A percentile compares a stretch with the other conserved stretches of the same genome.
Conservation (phyloP, 768 basidiomycete genomes). For the Leccinum arenicola region DNA sequence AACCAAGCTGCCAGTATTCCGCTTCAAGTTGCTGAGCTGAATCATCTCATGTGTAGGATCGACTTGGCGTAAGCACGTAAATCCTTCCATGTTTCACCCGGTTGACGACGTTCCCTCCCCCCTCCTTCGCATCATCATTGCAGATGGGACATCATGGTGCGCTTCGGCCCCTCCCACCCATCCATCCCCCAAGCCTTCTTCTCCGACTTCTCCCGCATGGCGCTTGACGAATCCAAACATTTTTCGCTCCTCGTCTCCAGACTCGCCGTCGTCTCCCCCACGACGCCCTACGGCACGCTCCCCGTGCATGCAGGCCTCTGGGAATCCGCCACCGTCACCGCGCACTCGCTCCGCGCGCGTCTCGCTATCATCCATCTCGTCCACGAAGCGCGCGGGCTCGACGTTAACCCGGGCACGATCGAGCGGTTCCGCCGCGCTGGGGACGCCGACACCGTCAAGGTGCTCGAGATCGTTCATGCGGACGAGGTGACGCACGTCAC, state of each 20-base stretch:
- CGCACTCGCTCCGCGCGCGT: neutral
- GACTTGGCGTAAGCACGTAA: neutral
- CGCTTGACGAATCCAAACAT: neutral
- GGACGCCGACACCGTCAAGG: slow-evolving; percentile 52
- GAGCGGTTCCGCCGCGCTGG: neutral
- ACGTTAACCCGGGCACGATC: neutral
- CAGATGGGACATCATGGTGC: neutral
- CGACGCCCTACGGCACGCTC: neutral
- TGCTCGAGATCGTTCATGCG: slow-evolving; percentile 72
- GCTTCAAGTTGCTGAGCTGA: neutral
- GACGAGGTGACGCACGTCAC: slow-evolving; percentile 85
- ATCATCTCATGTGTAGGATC: neutral
- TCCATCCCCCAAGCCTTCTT: neutral
- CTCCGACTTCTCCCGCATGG: neutral
- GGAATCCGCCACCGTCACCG: neutral
- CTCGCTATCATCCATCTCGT: slow-evolving; percentile 72
- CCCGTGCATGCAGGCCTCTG: neutral
- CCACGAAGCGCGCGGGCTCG: slow-evolving; percentile 48
- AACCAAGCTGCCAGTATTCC: too few species aligned
- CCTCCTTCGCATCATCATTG: neutral
- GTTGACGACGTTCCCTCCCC: neutral
- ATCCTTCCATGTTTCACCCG: neutral
- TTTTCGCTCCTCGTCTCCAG: neutral
- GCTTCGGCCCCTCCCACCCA: neutral
- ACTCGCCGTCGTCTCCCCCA: neutral